A percentile compares a stretch with the other conserved stretches of the same genome.
Conservation (phyloP, 2,329 filamentous ascomycete species). For the Dryadomyces sulphureus region DNA sequence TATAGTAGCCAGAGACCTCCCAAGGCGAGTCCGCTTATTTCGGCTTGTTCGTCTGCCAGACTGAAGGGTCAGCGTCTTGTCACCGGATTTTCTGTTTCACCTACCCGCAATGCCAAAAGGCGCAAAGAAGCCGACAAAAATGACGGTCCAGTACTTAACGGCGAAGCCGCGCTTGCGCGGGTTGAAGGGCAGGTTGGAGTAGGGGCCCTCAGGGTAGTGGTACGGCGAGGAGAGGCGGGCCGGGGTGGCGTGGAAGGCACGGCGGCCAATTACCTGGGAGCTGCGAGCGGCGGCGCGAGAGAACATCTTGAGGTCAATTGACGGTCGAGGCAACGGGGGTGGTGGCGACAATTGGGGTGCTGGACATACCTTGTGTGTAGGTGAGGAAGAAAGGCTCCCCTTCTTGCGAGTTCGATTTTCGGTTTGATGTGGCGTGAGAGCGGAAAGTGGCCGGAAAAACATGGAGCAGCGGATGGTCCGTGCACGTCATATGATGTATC, state of each 20-base stretch:
- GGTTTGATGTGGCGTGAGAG: conserved; percentile 10
- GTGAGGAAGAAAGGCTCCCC: conserved; percentile 1
- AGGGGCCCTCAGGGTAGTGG: conserved; percentile 95
- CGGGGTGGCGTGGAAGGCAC: conserved; percentile 86
- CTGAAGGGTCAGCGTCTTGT: conserved; percentile 19
- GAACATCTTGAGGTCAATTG: conserved; percentile 53
- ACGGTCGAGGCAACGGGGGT: too few relatives aligned
- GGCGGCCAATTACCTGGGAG: conserved; percentile 52
- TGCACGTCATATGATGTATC: conserved; percentile 1
- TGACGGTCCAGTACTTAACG: conserved; percentile 67
- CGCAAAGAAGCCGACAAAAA: conserved; percentile 38
- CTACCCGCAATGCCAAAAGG: conserved; percentile 50
- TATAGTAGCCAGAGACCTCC: too few relatives aligned
- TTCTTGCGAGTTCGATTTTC: conserved; percentile 8
- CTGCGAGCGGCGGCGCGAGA: conserved; percentile 47
- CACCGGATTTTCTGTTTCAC: conserved; percentile 16
- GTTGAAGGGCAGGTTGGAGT: conserved; percentile 95
- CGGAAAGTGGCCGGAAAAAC: not conserved
- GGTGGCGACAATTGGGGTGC: too few relatives aligned
- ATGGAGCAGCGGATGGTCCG: conserved; percentile 3
- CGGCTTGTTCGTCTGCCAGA: conserved; percentile 35
- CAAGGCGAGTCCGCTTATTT: conserved; percentile 19
- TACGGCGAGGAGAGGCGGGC: conserved; percentile 75
- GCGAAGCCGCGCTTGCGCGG: conserved; percentile 77
- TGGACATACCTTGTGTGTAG: too few relatives aligned